These are phyloP conservation scores for Clarireedia hainanense DNA, from an alignment of 2,329 filamentous ascomycete species.

Conservation along the genomic window DNA sequence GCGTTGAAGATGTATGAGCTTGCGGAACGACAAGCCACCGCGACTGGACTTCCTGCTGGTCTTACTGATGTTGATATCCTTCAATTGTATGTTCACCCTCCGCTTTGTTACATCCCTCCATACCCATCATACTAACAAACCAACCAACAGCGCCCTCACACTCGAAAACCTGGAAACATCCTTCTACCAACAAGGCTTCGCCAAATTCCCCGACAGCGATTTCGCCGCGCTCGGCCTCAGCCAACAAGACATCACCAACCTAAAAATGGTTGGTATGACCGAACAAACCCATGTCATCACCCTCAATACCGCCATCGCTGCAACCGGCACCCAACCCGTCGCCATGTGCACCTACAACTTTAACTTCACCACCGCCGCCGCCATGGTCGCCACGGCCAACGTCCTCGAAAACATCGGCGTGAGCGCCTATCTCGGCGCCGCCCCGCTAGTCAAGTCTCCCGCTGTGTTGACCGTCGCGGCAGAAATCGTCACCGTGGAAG, in stretches of 20 bases:
- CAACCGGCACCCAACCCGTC: conserved; percentile 56
- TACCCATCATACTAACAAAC: background rate
- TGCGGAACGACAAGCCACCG: conserved; percentile 22
- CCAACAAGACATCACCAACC: conserved; percentile 46
- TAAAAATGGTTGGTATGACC: conserved; percentile 53
- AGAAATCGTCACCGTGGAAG: conserved; percentile 65
- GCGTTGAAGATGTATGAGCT: conserved; percentile 22
- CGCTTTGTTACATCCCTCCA: background rate
- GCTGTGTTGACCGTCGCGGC: conserved; percentile 58
- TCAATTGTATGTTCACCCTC: conserved; percentile 38
- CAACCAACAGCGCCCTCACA: conserved; percentile 49
- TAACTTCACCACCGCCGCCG: conserved; percentile 53
- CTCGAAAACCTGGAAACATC: conserved; percentile 66
- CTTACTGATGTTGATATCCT: conserved; percentile 44
- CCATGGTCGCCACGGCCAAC: conserved; percentile 62
- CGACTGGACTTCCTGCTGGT: conserved; percentile 29
- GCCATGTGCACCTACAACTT: conserved; percentile 67
- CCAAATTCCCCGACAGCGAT: conserved; percentile 54
- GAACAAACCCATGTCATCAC: conserved; percentile 56
- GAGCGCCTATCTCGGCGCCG: conserved; percentile 64
- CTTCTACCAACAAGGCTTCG: conserved; percentile 66
- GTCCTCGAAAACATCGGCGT: conserved; percentile 67
- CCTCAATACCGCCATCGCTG: conserved; percentile 52
- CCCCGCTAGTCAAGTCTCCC: conserved; percentile 52
- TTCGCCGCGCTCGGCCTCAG: conserved; percentile 56